Percentiles rank a stretch among this genome's conserved stretches.
Evolutionary conservation across 148 eudicot genomes (phyloP).

Genomic region (Silene conica): DNA sequence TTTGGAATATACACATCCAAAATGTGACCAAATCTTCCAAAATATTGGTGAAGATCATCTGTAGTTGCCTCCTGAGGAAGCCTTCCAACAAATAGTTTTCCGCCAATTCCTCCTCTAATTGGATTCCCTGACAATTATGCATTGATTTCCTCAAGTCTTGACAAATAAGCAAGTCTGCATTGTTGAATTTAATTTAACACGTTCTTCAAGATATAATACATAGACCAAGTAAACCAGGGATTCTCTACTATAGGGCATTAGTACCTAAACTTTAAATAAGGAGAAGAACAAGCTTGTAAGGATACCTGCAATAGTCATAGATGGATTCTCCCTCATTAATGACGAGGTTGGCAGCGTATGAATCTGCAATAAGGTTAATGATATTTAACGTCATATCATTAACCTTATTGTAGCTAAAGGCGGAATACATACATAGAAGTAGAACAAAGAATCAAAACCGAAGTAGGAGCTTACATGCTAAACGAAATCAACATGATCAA

Average conservation of each 20-base stretch:
- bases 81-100: slow-evolving; percentile 93
- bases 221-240: not conserved
- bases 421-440: not conserved
- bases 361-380: slow-evolving; percentile 38
- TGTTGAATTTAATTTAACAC: not conserved
- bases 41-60: slow-evolving; percentile 86
- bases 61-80: slow-evolving; percentile 90
- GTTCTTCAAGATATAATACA: not conserved
- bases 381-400: too few relatives aligned
- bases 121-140: slow-evolving; percentile 43
- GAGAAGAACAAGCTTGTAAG: slow-evolving; percentile 30
- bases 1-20: slow-evolving; percentile 89
- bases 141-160: not conserved
- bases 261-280: not conserved
- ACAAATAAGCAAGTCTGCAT: not conserved
- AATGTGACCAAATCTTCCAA: slow-evolving; percentile 93
- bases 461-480: slow-evolving; percentile 59
- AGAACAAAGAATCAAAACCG: not conserved
- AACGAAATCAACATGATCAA: slow-evolving; percentile 91
- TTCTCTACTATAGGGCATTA: not conserved
- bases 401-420: too few relatives aligned
- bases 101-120: slow-evolving; percentile 64
- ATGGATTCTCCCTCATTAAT: slow-evolving; percentile 87
- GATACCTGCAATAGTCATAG: slow-evolving; percentile 97
- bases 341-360: slow-evolving; percentile 59